Percentiles rank a stretch among this genome's conserved stretches.
Evolutionary conservation across 768 basidiomycete genomes (phyloP).

Genomic region (Lentinula aciculospora): DNA sequence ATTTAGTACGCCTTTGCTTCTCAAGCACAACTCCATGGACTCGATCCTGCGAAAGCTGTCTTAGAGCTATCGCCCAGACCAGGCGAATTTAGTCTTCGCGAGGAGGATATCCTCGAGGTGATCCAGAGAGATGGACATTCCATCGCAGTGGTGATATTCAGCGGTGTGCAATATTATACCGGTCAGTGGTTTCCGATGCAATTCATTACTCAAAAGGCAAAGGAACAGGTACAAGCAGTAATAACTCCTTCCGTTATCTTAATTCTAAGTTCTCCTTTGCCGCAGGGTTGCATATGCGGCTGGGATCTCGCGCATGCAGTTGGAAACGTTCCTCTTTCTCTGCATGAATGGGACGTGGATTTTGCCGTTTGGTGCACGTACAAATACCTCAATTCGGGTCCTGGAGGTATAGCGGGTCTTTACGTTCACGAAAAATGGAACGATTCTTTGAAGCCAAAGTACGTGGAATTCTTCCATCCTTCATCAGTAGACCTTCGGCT

Average conservation of each 20-base stretch:
- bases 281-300: constrained; percentile 86
- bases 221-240: constrained; percentile 68
- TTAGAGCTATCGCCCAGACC: constrained; percentile 74
- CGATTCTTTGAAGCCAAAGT: constrained; percentile 57
- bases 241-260: not conserved
- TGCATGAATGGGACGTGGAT: constrained; percentile 94
- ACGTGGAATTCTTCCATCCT: constrained; percentile 20
- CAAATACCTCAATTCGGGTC: constrained; percentile 95
- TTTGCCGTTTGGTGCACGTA: constrained; percentile 99
- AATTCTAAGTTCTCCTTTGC: not conserved
- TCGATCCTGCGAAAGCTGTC: constrained; percentile 66
- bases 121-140: constrained; percentile 68
- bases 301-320: constrained; percentile 96
- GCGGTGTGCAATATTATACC: constrained; percentile 95
- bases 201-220: constrained; percentile 76
- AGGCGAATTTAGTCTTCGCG: constrained; percentile 82
- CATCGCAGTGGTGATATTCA: constrained; percentile 89
- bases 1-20: constrained; percentile 91
- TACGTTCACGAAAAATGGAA: constrained; percentile 86
- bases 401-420: constrained; percentile 94
- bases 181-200: constrained; percentile 93
- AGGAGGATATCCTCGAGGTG: constrained; percentile 78
- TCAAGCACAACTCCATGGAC: constrained; percentile 79
- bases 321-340: constrained; percentile 84
- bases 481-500: constrained; percentile 12